A percentile compares a stretch with the other conserved stretches of the same genome.
phyloP scores from a whole-genome alignment of 1,139 yeast species.

The Scheffersomyces titani region DNA sequence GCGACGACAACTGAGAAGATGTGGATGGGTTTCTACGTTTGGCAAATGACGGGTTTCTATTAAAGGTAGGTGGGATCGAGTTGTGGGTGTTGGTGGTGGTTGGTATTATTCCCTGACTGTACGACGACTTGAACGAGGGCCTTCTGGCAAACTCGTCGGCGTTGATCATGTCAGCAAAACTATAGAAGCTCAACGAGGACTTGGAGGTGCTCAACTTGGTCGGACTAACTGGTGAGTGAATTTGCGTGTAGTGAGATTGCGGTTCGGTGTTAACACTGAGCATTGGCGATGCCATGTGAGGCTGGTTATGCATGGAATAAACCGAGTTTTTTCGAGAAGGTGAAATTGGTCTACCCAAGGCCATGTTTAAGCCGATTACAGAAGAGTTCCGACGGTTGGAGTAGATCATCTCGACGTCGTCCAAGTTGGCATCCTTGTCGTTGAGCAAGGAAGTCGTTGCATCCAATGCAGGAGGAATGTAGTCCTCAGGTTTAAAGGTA shows the following conservation, averaged over 20 bases:
- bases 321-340: conserved; percentile 46
- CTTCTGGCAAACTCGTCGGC: conserved; percentile 63
- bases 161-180: conserved; percentile 77
- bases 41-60: conserved; percentile 10
- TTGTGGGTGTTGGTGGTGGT: conserved; percentile 11
- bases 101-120: conserved; percentile 33
- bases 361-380: conserved; percentile 61
- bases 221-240: conserved; percentile 32
- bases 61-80: conserved; percentile 3
- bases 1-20: conserved; percentile 19
- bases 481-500: conserved; percentile 53
- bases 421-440: conserved; percentile 58
- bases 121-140: conserved; percentile 48
- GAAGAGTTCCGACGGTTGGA: conserved; percentile 63
- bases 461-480: conserved; percentile 81
- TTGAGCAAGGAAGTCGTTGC: conserved; percentile 69
- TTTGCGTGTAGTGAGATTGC: conserved; percentile 13
- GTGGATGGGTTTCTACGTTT: conserved; percentile 14
- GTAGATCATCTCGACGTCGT: conserved; percentile 69
- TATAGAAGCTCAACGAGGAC: conserved; percentile 67
- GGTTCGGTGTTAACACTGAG: not conserved
- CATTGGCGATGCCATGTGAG: conserved; percentile 8
- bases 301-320: conserved; percentile 29
- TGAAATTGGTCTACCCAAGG: conserved; percentile 49
- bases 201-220: conserved; percentile 41